Evolutionary conservation across 768 basidiomycete species (phyloP).

Genomic region (Pholiota molesta): DNA sequence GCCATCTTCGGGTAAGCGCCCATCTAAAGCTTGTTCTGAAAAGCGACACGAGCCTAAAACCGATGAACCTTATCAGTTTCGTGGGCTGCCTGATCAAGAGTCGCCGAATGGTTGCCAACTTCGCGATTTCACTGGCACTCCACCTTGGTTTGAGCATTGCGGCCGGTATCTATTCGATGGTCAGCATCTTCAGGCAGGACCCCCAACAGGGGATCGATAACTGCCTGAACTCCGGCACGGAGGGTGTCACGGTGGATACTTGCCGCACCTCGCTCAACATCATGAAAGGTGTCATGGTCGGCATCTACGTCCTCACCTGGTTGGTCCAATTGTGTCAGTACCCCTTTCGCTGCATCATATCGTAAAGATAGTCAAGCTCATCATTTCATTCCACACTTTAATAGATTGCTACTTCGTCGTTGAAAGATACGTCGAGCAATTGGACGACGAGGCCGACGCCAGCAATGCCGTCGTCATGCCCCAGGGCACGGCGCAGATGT

Average conservation of each 20-base stretch:
- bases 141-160: constrained; percentile 50
- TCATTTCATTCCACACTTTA: background rate
- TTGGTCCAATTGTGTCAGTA: constrained; percentile 56
- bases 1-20: constrained; percentile 51
- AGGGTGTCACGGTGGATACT: constrained; percentile 31
- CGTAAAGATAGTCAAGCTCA: background rate
- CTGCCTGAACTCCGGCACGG: constrained; percentile 33
- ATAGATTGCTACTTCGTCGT: constrained; percentile 57
- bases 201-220: constrained; percentile 35
- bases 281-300: constrained; percentile 45
- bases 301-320: constrained; percentile 53
- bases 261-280: constrained; percentile 47
- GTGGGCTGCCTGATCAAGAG: constrained; percentile 47
- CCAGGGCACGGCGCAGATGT: background rate
- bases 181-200: constrained; percentile 49
- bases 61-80: constrained; percentile 29
- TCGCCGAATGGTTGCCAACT: constrained; percentile 44
- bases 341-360: constrained; percentile 8
- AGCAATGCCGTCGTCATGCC: constrained; percentile 27
- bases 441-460: constrained; percentile 49
- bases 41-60: background rate
- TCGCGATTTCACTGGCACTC: constrained; percentile 44
- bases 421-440: constrained; percentile 53
- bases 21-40: constrained; percentile 10
- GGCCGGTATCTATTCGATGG: constrained; percentile 50